phyloP scores from a whole-genome alignment of 2,329 filamentous ascomycete species.

The Aspergillus clavatus region DNA sequence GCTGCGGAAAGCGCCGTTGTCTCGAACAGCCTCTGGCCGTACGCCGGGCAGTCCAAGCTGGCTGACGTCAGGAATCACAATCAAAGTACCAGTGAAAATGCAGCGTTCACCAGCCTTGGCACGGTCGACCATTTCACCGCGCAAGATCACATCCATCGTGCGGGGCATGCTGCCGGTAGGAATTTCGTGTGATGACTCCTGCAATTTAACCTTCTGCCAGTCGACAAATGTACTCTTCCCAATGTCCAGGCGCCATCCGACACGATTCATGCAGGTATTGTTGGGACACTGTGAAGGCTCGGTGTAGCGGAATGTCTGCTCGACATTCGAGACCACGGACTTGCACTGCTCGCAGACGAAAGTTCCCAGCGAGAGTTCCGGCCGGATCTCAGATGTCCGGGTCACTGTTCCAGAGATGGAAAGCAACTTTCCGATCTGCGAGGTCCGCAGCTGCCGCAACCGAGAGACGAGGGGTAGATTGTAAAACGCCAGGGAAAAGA shows the following conservation, averaged over 20 bases:
- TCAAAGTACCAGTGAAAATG: constrained; percentile 92
- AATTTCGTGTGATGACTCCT: constrained; percentile 97
- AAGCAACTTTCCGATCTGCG: constrained; percentile 85
- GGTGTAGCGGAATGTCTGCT: constrained; percentile 96
- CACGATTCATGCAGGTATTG: constrained; percentile 74
- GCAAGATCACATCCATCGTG: constrained; percentile 93
- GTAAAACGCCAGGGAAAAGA: constrained; percentile 91
- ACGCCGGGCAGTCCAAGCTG: constrained; percentile 87
- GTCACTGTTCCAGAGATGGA: constrained; percentile 97
- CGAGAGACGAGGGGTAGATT: constrained; percentile 84
- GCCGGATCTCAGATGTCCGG: constrained; percentile 91
- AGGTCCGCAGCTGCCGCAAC: constrained; percentile 77
- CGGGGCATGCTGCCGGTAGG: constrained; percentile 97
- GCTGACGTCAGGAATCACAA: constrained; percentile 94
- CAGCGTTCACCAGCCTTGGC: constrained; percentile 98
- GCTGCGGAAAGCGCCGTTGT: constrained; percentile 70
- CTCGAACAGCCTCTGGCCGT: constrained; percentile 74
- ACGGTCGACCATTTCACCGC: constrained; percentile 94
- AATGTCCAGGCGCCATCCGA: constrained; percentile 96
- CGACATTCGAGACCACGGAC: constrained; percentile 78
- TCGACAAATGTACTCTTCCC: constrained; percentile 96
- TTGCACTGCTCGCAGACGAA: constrained; percentile 89
- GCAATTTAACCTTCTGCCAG: constrained; percentile 97
- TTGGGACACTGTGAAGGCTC: constrained; percentile 97
- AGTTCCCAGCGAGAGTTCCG: constrained; percentile 85